Evolutionary conservation across 169 alveolate species (phyloP), one percentile per base, ranked within the genome.

Genomic region (Babesia bigemina): DNA sequence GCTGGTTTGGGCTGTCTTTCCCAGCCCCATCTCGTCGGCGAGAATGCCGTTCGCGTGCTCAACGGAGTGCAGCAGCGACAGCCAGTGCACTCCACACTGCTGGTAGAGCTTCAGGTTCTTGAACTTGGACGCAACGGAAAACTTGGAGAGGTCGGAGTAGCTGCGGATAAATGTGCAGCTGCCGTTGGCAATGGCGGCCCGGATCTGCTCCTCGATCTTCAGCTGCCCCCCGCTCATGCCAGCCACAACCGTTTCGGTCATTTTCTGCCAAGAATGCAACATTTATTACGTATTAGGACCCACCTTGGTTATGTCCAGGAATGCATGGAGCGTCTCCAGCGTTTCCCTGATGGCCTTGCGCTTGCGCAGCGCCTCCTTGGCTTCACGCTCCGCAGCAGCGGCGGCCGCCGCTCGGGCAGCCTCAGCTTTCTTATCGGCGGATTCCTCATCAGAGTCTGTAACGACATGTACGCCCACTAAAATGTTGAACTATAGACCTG

Each of bases 11-110:
- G 95, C 96, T 48, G 97, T 94, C 77, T 94, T 94, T 0, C 97
- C 97, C 36, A 94, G 79, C n/a, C 97, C 97, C 97, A 94, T 94
- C 53, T 94, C 97, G 76, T 94, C 97, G 0, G 97, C 97, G 57
- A 94, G 86, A 29, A 94, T 94, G 29, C 95, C 95, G 58, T 89
- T 86, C 65, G 93, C 93, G 28, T 58, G 49, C 62, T 84, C 84
- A 14, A 73, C 72, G 21, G 70, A 67, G 70, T 94, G 93, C 53
- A 94, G 62, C 47, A 92, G 63, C 28, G 92, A 86, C 55, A 94
- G 77, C 97, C 97, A 94, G 57, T 88, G 90, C 29, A 94, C 93
- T 3, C 97, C 96, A 82, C 94, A 92, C 63, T 92, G 83, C 69
- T 94, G 97, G 63, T 94, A 94, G 58, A 81, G 79, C 67, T 93